Evolutionary conservation across 2,329 filamentous ascomycete species (phyloP).

Genomic region (Gnomoniopsis sp.): DNA sequence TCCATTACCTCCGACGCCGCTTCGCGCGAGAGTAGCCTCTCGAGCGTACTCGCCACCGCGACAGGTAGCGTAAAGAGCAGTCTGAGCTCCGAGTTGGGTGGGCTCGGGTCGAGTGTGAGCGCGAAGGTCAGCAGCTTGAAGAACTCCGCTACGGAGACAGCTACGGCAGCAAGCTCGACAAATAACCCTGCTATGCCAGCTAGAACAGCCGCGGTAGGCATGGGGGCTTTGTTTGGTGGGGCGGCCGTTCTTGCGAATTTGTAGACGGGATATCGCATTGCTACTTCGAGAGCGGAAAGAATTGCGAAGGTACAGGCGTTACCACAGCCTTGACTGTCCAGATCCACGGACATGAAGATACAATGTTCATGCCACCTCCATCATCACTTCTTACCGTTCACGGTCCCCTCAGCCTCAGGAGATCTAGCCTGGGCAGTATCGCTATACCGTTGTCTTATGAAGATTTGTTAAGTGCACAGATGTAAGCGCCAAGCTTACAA

Average conservation of each 20-base stretch:
- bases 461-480: no score
- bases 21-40: constrained; percentile 22
- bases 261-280: constrained; percentile 26
- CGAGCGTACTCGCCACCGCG: constrained; percentile 26
- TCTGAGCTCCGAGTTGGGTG: constrained; percentile 15
- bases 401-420: no score
- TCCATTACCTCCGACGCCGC: constrained; percentile 22
- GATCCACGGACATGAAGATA: no score
- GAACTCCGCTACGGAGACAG: constrained; percentile 10
- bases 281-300: background rate
- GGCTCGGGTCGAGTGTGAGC: constrained; percentile 18
- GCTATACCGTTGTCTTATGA: no score
- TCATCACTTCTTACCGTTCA: no score
- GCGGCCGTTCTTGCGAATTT: constrained; percentile 43
- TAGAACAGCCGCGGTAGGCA: constrained; percentile 39
- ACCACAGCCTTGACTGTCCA: no score
- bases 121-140: background rate
- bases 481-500: no score
- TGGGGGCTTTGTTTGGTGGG: constrained; percentile 46
- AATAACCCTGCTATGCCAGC: constrained; percentile 29
- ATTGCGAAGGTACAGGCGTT: background rate
- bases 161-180: constrained; percentile 8
- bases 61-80: constrained; percentile 23
- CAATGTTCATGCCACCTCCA: no score
- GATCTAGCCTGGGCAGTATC: no score